Evolutionary conservation across 495 filamentous ascomycete genomes (phyloP).

Genomic region (Arthonia radiata): DNA sequence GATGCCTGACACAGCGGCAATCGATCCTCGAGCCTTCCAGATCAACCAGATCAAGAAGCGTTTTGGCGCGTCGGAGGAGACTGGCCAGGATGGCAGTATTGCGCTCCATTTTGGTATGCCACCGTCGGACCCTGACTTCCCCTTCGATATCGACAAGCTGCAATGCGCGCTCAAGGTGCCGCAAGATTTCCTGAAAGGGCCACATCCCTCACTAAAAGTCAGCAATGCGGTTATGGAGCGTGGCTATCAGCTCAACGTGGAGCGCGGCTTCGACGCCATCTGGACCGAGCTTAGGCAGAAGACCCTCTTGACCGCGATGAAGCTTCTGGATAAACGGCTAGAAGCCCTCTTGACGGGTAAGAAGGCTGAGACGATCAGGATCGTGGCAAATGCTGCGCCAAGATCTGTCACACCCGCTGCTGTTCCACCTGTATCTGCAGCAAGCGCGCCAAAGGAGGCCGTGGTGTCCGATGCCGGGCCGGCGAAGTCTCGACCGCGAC

Average conservation of each 20-base stretch:
- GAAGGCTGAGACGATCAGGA: constrained; percentile 55
- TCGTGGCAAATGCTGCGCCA: constrained; percentile 33
- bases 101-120: constrained; percentile 35
- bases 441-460: background rate
- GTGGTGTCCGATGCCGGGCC: constrained; percentile 9
- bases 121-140: constrained; percentile 76
- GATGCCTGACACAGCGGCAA: too few species aligned
- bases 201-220: constrained; percentile 33
- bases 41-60: constrained; percentile 50
- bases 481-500: constrained; percentile 23
- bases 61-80: constrained; percentile 35
- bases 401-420: constrained; percentile 12
- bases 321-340: constrained; percentile 47
- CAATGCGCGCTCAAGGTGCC: constrained; percentile 52
- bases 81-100: constrained; percentile 22
- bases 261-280: constrained; percentile 49
- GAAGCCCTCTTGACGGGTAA: constrained; percentile 45
- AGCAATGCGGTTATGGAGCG: constrained; percentile 56
- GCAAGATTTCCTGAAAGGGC: constrained; percentile 25
- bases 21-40: constrained; percentile 56
- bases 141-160: constrained; percentile 50
- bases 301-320: constrained; percentile 44
- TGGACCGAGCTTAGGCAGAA: constrained; percentile 26
- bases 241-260: constrained; percentile 60
- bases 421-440: background rate